A percentile compares a stretch with the other conserved stretches of the same genome.
phyloP scores from a whole-genome alignment of 495 filamentous ascomycete species.

The Geoglossum glabrum region DNA sequence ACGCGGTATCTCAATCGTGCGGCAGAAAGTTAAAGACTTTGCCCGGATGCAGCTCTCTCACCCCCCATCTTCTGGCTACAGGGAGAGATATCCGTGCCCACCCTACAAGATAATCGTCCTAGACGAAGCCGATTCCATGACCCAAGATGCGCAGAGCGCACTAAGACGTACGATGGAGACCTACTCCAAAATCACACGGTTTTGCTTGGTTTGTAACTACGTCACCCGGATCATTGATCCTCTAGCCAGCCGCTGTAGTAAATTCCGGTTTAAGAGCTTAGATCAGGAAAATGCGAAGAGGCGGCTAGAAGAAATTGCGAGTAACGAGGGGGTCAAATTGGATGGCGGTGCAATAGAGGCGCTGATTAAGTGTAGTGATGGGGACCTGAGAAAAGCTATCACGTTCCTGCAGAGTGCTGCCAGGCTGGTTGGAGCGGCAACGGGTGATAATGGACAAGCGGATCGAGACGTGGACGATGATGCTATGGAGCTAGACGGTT shows the following conservation, averaged over 20 bases:
- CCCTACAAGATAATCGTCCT: conserved; percentile 98
- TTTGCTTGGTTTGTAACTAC: conserved; percentile 97
- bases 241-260: conserved; percentile 75
- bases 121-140: conserved; percentile 97
- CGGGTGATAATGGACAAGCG: conserved; percentile 24
- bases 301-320: conserved; percentile 9
- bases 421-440: conserved; percentile 44
- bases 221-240: conserved; percentile 97
- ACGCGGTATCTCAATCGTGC: conserved; percentile 88
- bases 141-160: conserved; percentile 89
- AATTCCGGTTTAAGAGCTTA: conserved; percentile 94
- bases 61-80: conserved; percentile 43
- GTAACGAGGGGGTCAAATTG: conserved; percentile 28
- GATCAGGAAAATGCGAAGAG: conserved; percentile 34
- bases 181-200: conserved; percentile 86
- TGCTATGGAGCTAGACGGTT: conserved; percentile 29
- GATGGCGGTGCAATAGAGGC: conserved; percentile 65
- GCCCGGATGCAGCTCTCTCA: conserved; percentile 84
- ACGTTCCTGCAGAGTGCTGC: conserved; percentile 90
- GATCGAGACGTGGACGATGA: conserved; percentile 33
- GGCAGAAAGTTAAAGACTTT: conserved; percentile 98
- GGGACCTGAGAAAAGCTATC: conserved; percentile 86
- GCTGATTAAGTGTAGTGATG: conserved; percentile 72
- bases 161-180: conserved; percentile 93
- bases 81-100: conserved; percentile 69